These are phyloP conservation scores for Globisporangium nagaii DNA, from an alignment of 352 stramenopile species.

Conservation along the genomic window DNA sequence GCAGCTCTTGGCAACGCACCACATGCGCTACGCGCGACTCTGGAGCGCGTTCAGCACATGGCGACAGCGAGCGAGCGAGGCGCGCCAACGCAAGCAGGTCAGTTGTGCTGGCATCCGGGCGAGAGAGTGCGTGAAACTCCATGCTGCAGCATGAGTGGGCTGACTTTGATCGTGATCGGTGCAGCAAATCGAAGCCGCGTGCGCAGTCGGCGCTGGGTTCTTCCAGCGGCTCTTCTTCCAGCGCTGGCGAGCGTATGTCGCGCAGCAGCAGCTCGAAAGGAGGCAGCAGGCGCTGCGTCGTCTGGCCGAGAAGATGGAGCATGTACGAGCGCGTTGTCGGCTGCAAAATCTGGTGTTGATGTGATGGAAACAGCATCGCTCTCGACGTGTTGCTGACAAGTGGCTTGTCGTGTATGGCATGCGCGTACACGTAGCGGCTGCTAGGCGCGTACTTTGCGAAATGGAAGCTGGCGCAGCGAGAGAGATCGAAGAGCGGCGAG, in stretches of 20 bases:
- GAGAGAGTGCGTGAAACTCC: neutral
- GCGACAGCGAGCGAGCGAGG: neutral
- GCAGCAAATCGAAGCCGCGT: conserved; percentile 11
- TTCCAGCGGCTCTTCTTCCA: conserved; percentile 13
- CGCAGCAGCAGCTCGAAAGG: neutral
- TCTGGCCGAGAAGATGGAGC: neutral
- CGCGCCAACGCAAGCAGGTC: conserved; percentile 6
- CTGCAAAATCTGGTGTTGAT: too few species aligned
- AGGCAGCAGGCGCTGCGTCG: neutral
- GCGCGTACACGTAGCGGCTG: neutral
- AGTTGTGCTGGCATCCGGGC: neutral
- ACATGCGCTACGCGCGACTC: conserved; percentile 9
- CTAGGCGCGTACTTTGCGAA: neutral
- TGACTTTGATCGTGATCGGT: neutral
- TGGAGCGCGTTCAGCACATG: conserved; percentile 5
- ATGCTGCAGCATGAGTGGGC: neutral
- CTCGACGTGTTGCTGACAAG: too few species aligned
- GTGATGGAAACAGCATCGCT: neutral
- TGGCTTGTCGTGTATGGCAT: too few species aligned
- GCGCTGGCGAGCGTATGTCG: conserved; percentile 5
- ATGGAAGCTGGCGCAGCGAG: neutral
- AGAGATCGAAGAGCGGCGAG: neutral
- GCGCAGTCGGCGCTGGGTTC: conserved; percentile 8
- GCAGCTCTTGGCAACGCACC: conserved; percentile 9
- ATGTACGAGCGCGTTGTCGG: neutral